Conservation (phyloP, 805 yeast species). For the Barnettozyma pratensis region DNA sequence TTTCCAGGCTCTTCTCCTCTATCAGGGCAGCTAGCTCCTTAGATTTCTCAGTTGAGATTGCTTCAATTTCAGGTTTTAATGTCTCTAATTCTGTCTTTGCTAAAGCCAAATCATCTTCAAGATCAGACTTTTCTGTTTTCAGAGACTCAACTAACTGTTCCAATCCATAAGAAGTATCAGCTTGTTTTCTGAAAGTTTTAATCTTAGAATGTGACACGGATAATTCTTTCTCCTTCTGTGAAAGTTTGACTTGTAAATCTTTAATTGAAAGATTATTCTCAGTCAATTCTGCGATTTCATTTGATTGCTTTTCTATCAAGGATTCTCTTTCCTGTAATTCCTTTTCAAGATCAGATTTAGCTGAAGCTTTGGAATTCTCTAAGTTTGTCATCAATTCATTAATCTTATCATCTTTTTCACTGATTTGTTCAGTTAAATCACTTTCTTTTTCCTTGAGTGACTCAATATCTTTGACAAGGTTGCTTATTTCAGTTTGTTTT, state of each 20-base stretch:
- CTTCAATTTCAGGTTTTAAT: neutral
- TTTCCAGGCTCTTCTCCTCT: slow-evolving; percentile 22
- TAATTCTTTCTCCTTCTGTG: neutral
- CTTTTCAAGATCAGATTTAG: neutral
- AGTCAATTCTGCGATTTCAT: neutral
- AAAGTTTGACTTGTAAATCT: neutral
- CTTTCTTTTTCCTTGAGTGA: neutral
- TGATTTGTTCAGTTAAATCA: neutral
- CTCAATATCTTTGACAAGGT: neutral
- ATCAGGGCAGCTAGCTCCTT: slow-evolving; percentile 1
- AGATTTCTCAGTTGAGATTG: neutral
- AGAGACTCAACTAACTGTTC: neutral
- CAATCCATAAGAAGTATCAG: neutral
- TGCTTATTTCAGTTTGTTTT: neutral
- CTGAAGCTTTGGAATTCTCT: neutral
- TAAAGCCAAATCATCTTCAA: slow-evolving; percentile 3
- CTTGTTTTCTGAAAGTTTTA: too few relatives aligned
- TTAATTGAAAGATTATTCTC: neutral
- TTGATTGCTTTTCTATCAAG: neutral
- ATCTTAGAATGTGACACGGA: neutral
- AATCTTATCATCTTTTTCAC: neutral
- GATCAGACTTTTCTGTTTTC: neutral
- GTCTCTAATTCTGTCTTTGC: neutral
- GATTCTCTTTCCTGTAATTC: neutral
- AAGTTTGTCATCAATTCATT: neutral